Conservation (phyloP, 169 alveolate species). For the Plasmodium reichenowi region DNA sequence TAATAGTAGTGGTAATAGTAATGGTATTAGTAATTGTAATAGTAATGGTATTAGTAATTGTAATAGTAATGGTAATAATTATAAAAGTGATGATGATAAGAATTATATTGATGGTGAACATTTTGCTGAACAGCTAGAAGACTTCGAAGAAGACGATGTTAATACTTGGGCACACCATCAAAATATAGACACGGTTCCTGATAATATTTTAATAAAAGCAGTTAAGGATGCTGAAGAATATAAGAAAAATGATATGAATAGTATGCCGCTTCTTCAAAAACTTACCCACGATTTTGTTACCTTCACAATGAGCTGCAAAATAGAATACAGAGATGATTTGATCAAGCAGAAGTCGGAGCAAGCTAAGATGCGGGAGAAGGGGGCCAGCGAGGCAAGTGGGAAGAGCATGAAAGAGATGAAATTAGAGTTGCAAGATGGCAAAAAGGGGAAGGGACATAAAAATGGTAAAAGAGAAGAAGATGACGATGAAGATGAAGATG, state of each 20-base stretch:
- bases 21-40: too few species aligned
- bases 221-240: slow-evolving; percentile 60
- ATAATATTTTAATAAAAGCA: slow-evolving; percentile 77
- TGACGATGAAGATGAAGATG: slow-evolving; percentile 53
- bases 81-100: too few species aligned
- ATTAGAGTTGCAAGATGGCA: neutral
- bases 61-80: too few species aligned
- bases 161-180: slow-evolving; percentile 87
- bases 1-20: too few species aligned
- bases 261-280: slow-evolving; percentile 68
- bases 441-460: neutral
- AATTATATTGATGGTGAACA: slow-evolving; percentile 36
- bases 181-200: slow-evolving; percentile 83
- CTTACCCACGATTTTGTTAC: slow-evolving; percentile 77
- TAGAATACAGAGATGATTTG: slow-evolving; percentile 77
- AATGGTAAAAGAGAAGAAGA: slow-evolving; percentile 3
- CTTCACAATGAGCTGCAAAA: slow-evolving; percentile 83
- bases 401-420: neutral
- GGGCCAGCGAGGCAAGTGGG: neutral
- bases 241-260: slow-evolving; percentile 30
- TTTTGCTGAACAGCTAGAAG: slow-evolving; percentile 72
- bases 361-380: neutral
- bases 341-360: slow-evolving; percentile 44
- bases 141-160: slow-evolving; percentile 79
- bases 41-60: too few species aligned